Evolutionary conservation across 768 basidiomycete genomes (phyloP).

Genomic region (Leccinum truebloodii): DNA sequence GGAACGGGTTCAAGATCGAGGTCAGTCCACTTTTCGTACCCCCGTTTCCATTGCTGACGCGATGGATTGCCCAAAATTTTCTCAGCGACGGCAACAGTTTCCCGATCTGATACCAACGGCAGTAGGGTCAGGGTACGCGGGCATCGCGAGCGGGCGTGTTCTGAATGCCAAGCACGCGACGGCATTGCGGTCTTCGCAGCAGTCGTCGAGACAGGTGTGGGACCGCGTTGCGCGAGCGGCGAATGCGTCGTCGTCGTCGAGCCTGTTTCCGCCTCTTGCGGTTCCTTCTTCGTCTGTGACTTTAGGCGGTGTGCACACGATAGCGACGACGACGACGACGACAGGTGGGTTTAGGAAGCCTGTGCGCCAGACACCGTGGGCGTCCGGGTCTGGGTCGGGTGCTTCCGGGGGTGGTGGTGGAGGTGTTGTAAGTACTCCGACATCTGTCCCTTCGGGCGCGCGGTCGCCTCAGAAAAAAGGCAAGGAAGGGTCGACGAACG

Average conservation of each 20-base stretch:
- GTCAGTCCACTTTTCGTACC: conserved; percentile 52
- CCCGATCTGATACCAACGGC: conserved; percentile 68
- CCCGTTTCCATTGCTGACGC: background rate
- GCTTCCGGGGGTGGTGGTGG: conserved; percentile 10
- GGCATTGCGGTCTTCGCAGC: conserved; percentile 52
- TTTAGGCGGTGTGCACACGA: background rate
- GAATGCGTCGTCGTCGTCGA: conserved; percentile 41
- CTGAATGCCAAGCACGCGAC: conserved; percentile 83
- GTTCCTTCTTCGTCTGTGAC: conserved; percentile 2
- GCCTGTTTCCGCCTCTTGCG: conserved; percentile 35
- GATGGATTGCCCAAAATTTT: too few species aligned
- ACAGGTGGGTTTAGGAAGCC: conserved; percentile 39
- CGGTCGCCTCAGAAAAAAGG: conserved; percentile 16
- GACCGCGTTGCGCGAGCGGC: conserved; percentile 89
- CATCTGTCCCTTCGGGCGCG: background rate
- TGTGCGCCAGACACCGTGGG: conserved; percentile 64
- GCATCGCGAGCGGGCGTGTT: conserved; percentile 78
- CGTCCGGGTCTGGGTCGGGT: conserved; percentile 27
- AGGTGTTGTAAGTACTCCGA: background rate
- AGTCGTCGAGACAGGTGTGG: conserved; percentile 70
- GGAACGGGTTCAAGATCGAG: conserved; percentile 86
- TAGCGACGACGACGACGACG: background rate
- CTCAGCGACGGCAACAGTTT: conserved; percentile 81
- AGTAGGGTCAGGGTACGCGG: conserved; percentile 69
- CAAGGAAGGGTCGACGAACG: background rate